These are phyloP conservation scores for Pascua guehoae DNA, from an alignment of 1,284 basidiomycete genomes.

Conservation along the genomic window DNA sequence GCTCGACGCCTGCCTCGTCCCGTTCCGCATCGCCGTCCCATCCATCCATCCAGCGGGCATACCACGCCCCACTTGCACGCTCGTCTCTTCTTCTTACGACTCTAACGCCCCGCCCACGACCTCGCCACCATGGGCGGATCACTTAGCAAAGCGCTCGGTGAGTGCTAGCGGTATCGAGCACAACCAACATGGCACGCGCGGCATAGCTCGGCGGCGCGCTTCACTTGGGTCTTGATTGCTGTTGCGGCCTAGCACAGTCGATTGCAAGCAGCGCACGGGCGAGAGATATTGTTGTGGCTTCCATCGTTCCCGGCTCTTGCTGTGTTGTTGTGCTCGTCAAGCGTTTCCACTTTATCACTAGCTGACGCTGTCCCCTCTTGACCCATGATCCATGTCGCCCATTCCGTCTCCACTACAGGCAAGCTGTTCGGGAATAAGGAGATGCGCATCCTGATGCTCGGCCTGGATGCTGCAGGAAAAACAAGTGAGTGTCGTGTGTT, in stretches of 20 bases:
- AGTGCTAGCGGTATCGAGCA: constrained; percentile 9
- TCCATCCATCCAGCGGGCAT: background rate
- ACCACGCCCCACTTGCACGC: background rate
- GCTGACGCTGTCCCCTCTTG: too few relatives aligned
- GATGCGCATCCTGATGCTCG: constrained; percentile 69
- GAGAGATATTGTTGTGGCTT: constrained; percentile 6
- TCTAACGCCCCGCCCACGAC: background rate
- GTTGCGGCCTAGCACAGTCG: too few relatives aligned
- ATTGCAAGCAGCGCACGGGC: too few relatives aligned
- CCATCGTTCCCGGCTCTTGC: background rate
- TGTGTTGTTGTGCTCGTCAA: too few relatives aligned
- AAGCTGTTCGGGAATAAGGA: constrained; percentile 63
- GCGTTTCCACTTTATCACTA: too few relatives aligned
- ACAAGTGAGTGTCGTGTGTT: constrained; percentile 60
- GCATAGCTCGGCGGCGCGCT: too few relatives aligned
- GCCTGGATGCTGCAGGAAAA: constrained; percentile 93
- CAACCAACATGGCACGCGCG: too few relatives aligned
- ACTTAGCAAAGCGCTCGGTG: constrained; percentile 48
- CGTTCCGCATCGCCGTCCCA: background rate
- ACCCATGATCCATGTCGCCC: background rate
- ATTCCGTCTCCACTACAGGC: constrained; percentile 31
- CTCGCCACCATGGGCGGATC: constrained; percentile 51
- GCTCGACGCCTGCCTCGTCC: background rate
- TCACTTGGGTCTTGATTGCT: too few relatives aligned
- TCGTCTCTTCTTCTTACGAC: background rate